A percentile compares a stretch with the other conserved stretches of the same genome.
phyloP scores from a whole-genome alignment of 306 rosid species.

The Cicer cuneatum region DNA sequence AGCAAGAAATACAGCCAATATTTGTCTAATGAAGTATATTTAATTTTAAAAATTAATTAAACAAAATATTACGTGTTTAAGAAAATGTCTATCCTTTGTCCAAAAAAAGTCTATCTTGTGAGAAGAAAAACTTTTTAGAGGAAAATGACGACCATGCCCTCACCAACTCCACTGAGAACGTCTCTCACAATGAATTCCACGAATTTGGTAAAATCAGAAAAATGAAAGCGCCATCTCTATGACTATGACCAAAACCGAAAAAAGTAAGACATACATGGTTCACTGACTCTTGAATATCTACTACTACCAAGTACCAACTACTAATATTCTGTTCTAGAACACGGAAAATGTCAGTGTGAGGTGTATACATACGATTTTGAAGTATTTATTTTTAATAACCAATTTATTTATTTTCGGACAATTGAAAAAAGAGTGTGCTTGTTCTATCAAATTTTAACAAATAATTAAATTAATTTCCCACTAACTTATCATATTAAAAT shows the following conservation, averaged over 20 bases:
- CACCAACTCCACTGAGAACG: constrained; percentile 77
- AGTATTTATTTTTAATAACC: constrained; percentile 54
- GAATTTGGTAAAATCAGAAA: constrained; percentile 51
- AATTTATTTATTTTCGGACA: no score
- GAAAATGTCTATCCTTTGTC: constrained; percentile 1
- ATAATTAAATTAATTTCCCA: no score
- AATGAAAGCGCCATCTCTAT: constrained; percentile 49
- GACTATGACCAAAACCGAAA: constrained; percentile 49
- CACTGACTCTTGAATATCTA: constrained; percentile 58
- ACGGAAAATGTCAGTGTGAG: constrained; percentile 55
- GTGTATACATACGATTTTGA: constrained; percentile 41
- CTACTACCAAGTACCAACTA: constrained; percentile 36
- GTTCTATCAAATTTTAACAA: no score
- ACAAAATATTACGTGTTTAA: constrained; percentile 26
- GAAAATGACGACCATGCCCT: constrained; percentile 61
- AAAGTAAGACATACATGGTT: constrained; percentile 49
- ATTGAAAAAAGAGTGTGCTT: no score
- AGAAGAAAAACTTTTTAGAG: constrained; percentile 14
- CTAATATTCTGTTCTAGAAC: constrained; percentile 54
- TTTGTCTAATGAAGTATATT: not conserved
- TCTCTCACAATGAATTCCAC: constrained; percentile 44
- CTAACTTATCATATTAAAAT: no score
- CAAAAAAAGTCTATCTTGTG: not conserved
- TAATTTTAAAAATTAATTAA: not conserved
- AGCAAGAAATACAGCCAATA: constrained; percentile 27